phyloP scores from a whole-genome alignment of 2,329 filamentous ascomycete species.

The Colletotrichum lentis region DNA sequence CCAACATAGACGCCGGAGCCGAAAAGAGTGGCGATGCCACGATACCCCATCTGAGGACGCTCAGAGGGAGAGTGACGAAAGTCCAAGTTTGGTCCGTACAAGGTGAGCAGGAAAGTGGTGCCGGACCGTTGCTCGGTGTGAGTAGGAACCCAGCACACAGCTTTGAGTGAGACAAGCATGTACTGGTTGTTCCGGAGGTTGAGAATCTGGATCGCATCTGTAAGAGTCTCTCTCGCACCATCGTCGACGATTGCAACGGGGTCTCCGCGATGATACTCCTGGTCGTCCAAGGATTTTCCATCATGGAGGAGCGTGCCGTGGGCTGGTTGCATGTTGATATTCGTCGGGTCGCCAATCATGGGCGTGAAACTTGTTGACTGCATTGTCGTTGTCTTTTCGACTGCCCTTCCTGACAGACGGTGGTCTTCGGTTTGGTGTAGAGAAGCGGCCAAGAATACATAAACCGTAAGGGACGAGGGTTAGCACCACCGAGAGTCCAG shows the following conservation, averaged over 20 bases:
- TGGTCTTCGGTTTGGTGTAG: not conserved
- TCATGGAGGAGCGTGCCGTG: conserved; percentile 34
- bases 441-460: not conserved
- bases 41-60: conserved; percentile 24
- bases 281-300: conserved; percentile 34
- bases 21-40: conserved; percentile 31
- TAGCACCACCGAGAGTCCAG: conserved; percentile 20
- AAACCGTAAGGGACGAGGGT: conserved; percentile 2
- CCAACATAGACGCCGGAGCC: conserved; percentile 32
- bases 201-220: conserved; percentile 27
- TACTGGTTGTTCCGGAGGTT: conserved; percentile 32
- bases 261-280: conserved; percentile 31
- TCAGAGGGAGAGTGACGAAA: conserved; percentile 17
- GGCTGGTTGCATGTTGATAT: conserved; percentile 31
- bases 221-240: conserved; percentile 20
- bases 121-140: conserved; percentile 36
- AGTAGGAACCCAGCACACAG: conserved; percentile 38
- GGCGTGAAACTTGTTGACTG: conserved; percentile 2
- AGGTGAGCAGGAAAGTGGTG: conserved; percentile 31
- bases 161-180: conserved; percentile 30
- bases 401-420: not conserved
- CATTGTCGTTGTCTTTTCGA: conserved; percentile 7
- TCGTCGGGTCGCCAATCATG: conserved; percentile 2
- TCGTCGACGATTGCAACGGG: conserved; percentile 33
- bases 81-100: conserved; percentile 33